Evolutionary conservation across 768 basidiomycete genomes (phyloP), one percentile per base, ranked within the genome.

Genomic region (Rhodosporidiobolus sp.): DNA sequence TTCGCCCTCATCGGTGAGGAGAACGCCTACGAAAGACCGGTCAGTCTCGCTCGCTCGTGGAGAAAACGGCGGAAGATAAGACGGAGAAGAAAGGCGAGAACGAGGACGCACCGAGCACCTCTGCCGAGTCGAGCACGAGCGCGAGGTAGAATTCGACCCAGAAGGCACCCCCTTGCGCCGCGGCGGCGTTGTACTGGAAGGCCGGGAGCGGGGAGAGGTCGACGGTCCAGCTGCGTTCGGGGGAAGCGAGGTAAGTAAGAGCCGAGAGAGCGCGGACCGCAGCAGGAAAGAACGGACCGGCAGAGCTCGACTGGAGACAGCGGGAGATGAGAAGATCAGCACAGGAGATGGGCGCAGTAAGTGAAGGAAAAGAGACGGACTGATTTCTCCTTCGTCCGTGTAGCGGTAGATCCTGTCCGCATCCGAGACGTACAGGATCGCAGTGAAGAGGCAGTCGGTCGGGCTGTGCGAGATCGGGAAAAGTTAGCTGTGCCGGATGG

Each of bases 201-300:
- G 87, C 87, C 46, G 91, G 91, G 62, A 93, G 81, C 28, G 88
- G 84, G 53, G 87, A 86, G 56, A 93, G 84, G 80, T 93, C 89
- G 49, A 92, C 91, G 20, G 89, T 92, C 91, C 91, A 92, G 52
- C 72, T 67, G 22, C 32, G 17, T 16, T 20, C 20, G 56, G 38
- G 34, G 35, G 22, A 34, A 24, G 20, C 22, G 53, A 10, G 28
- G 14, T 11, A 6, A 12, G 22, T 3, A 32, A 16, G 28, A 30
- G 16, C 7, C 30, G 32, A 24, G 38, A n/a, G 22, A n/a, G n/a
- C n/a, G n/a, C n/a, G n/a, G n/a, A n/a, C n/a, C n/a, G 7, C 30
- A 28, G 43, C 19, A 24, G 32, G n/a, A 46, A 2, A 3, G 53
- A 52, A 14, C 61, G 61, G 34, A 56, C 24, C 75, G 73, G 50